phyloP scores from a whole-genome alignment of 805 yeast genomes.

The Grigorovia yakushimaensis region DNA sequence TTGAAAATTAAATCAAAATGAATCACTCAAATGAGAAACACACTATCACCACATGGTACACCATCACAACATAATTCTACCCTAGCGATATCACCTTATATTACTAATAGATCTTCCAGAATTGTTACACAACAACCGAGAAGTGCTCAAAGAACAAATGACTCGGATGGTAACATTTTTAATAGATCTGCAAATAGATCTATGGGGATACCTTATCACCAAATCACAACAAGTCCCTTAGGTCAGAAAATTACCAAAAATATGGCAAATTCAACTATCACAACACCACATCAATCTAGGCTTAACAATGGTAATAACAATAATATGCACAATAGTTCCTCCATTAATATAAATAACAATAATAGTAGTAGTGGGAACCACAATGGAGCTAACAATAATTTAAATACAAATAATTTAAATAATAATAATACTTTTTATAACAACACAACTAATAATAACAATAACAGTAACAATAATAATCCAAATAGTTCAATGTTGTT shows the following conservation, averaged over 20 bases:
- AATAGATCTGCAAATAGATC: not conserved
- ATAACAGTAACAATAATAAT: not conserved
- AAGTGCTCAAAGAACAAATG: constrained; percentile 5
- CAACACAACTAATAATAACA: not conserved
- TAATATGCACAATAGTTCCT: too few species aligned
- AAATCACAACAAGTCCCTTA: constrained; percentile 20
- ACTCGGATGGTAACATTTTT: not conserved
- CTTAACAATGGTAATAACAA: too few species aligned
- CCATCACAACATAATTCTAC: constrained; percentile 65
- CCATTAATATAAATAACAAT: not conserved
- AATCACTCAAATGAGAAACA: constrained; percentile 6
- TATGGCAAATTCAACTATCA: constrained; percentile 22
- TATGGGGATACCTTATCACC: constrained; percentile 6
- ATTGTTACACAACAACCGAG: constrained; percentile 4
- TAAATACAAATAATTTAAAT: not conserved
- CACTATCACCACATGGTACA: constrained; percentile 23
- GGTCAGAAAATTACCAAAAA: constrained; percentile 13
- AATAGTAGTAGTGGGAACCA: constrained; percentile 4
- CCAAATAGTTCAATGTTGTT: constrained; percentile 13
- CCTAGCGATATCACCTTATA: constrained; percentile 60
- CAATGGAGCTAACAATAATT: not conserved
- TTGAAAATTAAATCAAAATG: not conserved
- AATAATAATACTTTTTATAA: constrained; percentile 1
- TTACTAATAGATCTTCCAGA: constrained; percentile 31
- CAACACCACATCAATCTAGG: constrained; percentile 35